These are phyloP conservation scores for Diaporthe vaccinii DNA, from an alignment of 2,329 filamentous ascomycete genomes.

Conservation along the genomic window DNA sequence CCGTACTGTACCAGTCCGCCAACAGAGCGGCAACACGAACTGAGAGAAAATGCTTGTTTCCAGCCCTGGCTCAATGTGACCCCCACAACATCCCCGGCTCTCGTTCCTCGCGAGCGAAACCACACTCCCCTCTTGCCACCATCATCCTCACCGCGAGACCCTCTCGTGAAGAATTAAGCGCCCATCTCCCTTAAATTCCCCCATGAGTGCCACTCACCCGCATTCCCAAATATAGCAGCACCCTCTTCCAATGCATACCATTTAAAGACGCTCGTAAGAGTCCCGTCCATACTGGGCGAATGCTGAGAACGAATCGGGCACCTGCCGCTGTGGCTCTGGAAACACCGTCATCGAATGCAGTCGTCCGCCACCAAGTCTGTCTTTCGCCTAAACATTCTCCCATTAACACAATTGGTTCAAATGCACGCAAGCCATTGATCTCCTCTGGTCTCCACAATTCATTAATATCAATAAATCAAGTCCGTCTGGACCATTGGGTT, in stretches of 20 bases:
- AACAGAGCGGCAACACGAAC: neutral
- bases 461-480: constrained; percentile 33
- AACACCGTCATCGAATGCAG: neutral
- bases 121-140: neutral
- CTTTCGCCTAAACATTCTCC: neutral
- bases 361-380: neutral
- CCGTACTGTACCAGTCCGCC: neutral
- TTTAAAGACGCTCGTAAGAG: too few species aligned
- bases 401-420: neutral
- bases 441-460: constrained; percentile 1
- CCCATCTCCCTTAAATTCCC: neutral
- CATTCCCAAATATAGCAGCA: constrained; percentile 4
- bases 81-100: neutral
- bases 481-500: constrained; percentile 26
- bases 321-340: neutral
- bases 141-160: neutral
- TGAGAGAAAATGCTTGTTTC: neutral
- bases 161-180: neutral
- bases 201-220: too few species aligned
- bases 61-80: constrained; percentile 12
- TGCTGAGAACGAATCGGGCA: neutral
- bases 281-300: neutral
- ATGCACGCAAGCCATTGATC: neutral
- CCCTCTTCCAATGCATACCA: neutral
- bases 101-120: neutral